Evolutionary conservation across 306 rosid species (phyloP).

Genomic region (Datisca glomerata): DNA sequence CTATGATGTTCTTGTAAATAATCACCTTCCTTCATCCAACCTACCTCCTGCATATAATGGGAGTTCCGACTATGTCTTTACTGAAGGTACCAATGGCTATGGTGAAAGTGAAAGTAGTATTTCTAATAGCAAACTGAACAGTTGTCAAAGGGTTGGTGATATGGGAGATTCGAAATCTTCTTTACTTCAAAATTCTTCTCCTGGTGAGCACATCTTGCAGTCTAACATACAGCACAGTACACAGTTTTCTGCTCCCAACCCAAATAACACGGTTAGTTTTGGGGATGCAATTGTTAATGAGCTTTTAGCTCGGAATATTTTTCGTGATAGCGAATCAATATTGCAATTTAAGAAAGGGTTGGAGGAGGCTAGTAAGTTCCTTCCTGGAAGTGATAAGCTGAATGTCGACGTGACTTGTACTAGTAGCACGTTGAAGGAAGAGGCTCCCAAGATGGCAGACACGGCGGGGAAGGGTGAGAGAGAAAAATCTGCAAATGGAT

Average conservation of each 20-base stretch:
- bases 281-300: conserved; percentile 26
- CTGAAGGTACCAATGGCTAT: not conserved
- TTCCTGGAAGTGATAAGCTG: conserved; percentile 38
- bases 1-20: conserved; percentile 47
- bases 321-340: conserved; percentile 43
- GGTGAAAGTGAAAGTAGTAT: conserved; percentile 11
- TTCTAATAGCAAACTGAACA: conserved; percentile 8
- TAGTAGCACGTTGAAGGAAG: conserved; percentile 12
- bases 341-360: conserved; percentile 61
- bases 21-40: conserved; percentile 26
- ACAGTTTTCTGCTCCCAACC: conserved; percentile 11
- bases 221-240: conserved; percentile 15
- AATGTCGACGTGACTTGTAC: conserved; percentile 33
- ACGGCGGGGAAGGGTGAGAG: conserved; percentile 20
- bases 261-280: conserved; percentile 13
- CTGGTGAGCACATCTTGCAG: conserved; percentile 16
- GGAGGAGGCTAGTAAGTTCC: conserved; percentile 91
- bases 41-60: conserved; percentile 11
- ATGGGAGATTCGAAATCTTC: conserved; percentile 25
- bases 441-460: conserved; percentile 6
- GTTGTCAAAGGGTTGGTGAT: conserved; percentile 9
- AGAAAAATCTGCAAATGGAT: conserved; percentile 22
- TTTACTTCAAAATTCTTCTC: conserved; percentile 21
- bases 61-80: conserved; percentile 14
- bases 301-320: conserved; percentile 55